Base-by-base conservation (phyloP, 768 basidiomycete species). In the Termitomyces sp. region DNA sequence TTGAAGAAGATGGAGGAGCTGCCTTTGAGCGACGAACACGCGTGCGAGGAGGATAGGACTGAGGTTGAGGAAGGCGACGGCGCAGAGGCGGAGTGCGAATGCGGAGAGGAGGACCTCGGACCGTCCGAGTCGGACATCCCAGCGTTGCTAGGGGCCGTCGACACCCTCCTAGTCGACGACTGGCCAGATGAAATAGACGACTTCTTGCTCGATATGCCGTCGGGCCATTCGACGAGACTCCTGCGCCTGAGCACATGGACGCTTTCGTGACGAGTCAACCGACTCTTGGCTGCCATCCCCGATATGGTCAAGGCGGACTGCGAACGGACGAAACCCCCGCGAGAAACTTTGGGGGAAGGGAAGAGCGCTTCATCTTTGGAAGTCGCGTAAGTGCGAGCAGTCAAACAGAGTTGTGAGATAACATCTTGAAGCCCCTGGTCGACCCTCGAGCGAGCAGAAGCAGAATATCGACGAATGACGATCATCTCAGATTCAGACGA, bases 391-490 rank as follows among this genome's bases (percentile, higher is more conserved):
- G 79, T 80, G 43, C 94, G 82, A 16, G 87, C 88, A 2, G 81
- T 78, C 27, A 87, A 71, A 61, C 89, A 88, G 24, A 77, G 76
- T 58, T 87, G 84, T 12, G 92, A 94, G 63, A 88, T 84, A 57
- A 97, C 84, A 65, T 96, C 94, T 46, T 81, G 78, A 18, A 98
- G 74, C 12, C 85, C 85, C 44, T 87, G 82, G 64, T 96, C 94
- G 51, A 92, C 85, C 41, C 83, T 81, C 29, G 79, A 76, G 47
- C 92, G 85, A 34, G 85, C 83, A 42, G 81, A 72, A 10, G 82
- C 74, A 18, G 88, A 85, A 16, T 84, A 80, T 16, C 91, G 86
- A 36, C 84, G 81, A 54, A 90, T 81, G 61, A 87, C 77, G 41
- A 88, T 80, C 4, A 82, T 79, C 37, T 82, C 79, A 16, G 79